phyloP scores from a whole-genome alignment of 768 basidiomycete genomes.

The Boletus tomentosulus region DNA sequence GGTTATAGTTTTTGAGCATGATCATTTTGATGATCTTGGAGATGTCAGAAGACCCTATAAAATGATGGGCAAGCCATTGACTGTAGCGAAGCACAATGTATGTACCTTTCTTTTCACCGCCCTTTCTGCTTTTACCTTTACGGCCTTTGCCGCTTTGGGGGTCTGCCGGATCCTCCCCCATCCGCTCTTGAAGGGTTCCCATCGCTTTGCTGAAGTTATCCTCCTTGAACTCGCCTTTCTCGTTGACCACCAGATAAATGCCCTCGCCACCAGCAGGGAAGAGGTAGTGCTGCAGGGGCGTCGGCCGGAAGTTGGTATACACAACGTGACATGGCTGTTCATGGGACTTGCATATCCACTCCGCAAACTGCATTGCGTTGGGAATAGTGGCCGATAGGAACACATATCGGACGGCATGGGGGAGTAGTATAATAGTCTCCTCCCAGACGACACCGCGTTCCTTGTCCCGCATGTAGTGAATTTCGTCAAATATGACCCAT shows the following conservation, averaged over 20 bases:
- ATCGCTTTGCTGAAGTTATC: conserved; percentile 98
- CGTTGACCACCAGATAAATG: conserved; percentile 97
- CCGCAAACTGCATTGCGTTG: conserved; percentile 98
- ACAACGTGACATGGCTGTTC: conserved; percentile 99
- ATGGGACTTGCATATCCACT: conserved; percentile 97
- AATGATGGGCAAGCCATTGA: conserved; percentile 7
- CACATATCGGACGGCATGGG: conserved; percentile 94
- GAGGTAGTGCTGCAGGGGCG: conserved; percentile 95
- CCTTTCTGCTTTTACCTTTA: conserved; percentile 92
- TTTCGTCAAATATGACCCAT: conserved; percentile 99
- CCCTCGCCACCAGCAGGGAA: conserved; percentile 97
- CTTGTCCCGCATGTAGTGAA: conserved; percentile 99
- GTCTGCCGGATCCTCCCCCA: conserved; percentile 92
- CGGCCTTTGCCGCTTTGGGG: conserved; percentile 77
- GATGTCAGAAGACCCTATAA: conserved; percentile 82
- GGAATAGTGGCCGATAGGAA: conserved; percentile 99
- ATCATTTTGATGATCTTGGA: conserved; percentile 98
- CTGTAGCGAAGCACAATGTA: neutral
- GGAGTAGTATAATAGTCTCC: conserved; percentile 95
- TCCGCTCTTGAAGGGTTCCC: conserved; percentile 80
- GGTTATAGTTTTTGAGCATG: conserved; percentile 95
- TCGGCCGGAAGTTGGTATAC: conserved; percentile 98
- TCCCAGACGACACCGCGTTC: conserved; percentile 99
- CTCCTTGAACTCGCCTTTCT: conserved; percentile 94
- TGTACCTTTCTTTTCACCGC: conserved; percentile 86